Evolutionary conservation across 2,329 filamentous ascomycete species (phyloP), one percentile per base, ranked within the genome.

Genomic region (Dactylellina leptospora): DNA sequence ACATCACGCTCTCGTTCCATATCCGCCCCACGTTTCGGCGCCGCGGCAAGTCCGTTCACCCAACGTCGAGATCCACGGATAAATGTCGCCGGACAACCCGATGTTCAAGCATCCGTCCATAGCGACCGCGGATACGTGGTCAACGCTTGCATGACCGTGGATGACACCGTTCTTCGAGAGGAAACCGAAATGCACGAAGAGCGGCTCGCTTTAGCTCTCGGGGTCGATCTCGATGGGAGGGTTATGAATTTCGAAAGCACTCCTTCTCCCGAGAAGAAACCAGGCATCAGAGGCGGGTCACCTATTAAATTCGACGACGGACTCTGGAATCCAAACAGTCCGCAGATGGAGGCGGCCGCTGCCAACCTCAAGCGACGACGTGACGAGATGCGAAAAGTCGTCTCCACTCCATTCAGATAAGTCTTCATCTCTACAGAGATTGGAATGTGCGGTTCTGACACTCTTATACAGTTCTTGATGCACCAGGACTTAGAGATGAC

Each of bases 401-500:
- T 91, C 36, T 83, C 85, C 5, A 85, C 90, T 16, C 91, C 92
- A 3, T 96, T 96, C 81, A 90, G 90, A 71, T 71, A 63, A 63
- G 66, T 53, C 10, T 4, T 36, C 88, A 79, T 85, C 81, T 51
- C 10, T 20, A 11, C 20, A 47, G 64, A 3, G 11, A 23, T 11
- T 25, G 38, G 27, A n/a, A 25, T 10, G 25, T 48, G 60, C 27
- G n/a, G 13, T 58, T 44, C 78, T 84, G 62, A 83, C 77, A 66
- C 13, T 1, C 22, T n/a, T 13, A 8, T 74, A 90, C 87, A 81
- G 90, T 97, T 4, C 84, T 99, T 3, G 92, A 97, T 80, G 93
- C 93, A 6, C 92, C 93, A 1, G 86, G 87, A 55, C 83, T 97
- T n/a, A 87, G 92, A 63, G 92, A 97, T 77, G 93, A 99, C 79